These are phyloP conservation scores for Glycine latifolia DNA, from an alignment of 306 rosid genomes.

Conservation along the genomic window DNA sequence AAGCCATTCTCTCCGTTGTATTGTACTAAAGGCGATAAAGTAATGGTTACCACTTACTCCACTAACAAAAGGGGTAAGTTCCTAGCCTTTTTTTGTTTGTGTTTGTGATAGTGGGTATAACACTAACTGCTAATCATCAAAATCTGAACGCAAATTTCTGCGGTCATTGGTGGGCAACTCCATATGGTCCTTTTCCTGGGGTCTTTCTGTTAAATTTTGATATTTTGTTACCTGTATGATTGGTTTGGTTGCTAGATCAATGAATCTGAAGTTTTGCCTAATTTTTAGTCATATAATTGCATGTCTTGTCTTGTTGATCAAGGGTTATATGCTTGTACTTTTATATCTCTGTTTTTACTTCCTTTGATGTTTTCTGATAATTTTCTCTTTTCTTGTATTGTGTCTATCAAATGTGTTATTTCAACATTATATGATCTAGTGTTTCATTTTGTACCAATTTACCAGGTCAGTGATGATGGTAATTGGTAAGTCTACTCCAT, in stretches of 20 bases:
- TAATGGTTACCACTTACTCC: slow-evolving; percentile 19
- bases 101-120: slow-evolving; percentile 12
- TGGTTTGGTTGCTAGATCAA: slow-evolving; percentile 12
- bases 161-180: slow-evolving; percentile 3
- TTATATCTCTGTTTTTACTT: background rate
- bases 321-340: background rate
- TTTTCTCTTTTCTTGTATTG: background rate
- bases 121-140: slow-evolving; percentile 1
- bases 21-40: background rate
- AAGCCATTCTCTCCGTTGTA: background rate
- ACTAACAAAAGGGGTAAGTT: slow-evolving; percentile 6
- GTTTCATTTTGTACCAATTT: background rate
- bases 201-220: background rate
- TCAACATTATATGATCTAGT: background rate
- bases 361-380: background rate
- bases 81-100: background rate
- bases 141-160: slow-evolving; percentile 3
- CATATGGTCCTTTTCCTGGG: slow-evolving; percentile 17
- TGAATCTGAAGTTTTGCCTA: background rate
- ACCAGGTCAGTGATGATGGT: too few relatives aligned
- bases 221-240: background rate
- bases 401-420: background rate
- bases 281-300: background rate
- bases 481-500: too few relatives aligned
- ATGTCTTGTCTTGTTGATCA: background rate